Evolutionary conservation across 306 rosid species (phyloP).

Genomic region (Quercus alba): DNA sequence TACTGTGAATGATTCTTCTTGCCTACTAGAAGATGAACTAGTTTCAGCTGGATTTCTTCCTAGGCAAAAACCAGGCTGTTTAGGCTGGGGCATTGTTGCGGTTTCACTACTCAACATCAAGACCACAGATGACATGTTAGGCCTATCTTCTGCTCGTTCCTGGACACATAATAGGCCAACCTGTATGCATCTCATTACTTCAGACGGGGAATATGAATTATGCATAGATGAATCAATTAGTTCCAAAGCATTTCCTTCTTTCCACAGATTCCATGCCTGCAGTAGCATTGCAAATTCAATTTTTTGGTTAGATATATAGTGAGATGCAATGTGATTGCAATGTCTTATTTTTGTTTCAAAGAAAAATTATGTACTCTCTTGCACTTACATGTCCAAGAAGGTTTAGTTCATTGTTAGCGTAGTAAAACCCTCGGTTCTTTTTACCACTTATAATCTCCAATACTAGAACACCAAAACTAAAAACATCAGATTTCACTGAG

Average conservation of each 20-base stretch:
- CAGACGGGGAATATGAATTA: conserved; percentile 36
- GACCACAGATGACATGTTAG: conserved; percentile 38
- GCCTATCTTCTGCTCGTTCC: conserved; percentile 49
- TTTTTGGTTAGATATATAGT: conserved; percentile 2
- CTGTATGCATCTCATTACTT: conserved; percentile 70
- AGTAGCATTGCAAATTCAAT: conserved; percentile 16
- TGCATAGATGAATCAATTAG: conserved; percentile 48
- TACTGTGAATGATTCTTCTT: conserved; percentile 56
- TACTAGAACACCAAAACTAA: conserved; percentile 74
- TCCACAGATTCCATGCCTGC: conserved; percentile 77
- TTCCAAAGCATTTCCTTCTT: conserved; percentile 50
- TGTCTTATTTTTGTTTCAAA: background rate
- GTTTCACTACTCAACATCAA: conserved; percentile 65
- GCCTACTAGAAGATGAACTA: conserved; percentile 58
- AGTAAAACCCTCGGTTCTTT: conserved; percentile 62
- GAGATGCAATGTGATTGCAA: background rate
- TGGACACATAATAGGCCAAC: conserved; percentile 39
- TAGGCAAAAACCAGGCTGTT: conserved; percentile 61
- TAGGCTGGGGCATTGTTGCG: conserved; percentile 60
- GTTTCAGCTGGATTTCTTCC: conserved; percentile 45
- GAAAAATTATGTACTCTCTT: background rate
- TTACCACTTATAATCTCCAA: conserved; percentile 61
- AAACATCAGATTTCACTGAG: conserved; percentile 71
- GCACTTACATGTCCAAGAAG: conserved; percentile 54
- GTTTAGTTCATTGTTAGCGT: conserved; percentile 49